Evolutionary conservation across 768 basidiomycete genomes (phyloP).

Genomic region (Pleurotus giganteus): DNA sequence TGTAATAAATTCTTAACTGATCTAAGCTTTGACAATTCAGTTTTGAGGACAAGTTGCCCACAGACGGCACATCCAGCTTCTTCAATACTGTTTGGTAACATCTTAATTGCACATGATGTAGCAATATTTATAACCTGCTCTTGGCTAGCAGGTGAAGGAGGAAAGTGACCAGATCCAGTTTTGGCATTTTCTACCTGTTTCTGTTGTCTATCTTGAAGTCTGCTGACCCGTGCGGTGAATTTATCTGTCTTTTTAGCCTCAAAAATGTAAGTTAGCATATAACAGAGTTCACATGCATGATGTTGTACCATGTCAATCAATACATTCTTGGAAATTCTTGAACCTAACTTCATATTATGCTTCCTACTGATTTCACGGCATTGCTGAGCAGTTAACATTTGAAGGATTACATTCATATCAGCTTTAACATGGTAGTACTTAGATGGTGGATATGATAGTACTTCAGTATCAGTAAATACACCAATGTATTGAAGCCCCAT

Average conservation of each 20-base stretch:
- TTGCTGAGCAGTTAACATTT: not conserved
- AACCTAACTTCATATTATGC: not conserved
- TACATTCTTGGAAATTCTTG: not conserved
- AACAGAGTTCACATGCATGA: not conserved
- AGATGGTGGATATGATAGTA: not conserved
- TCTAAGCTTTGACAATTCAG: conserved; percentile 9
- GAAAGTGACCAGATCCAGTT: not conserved
- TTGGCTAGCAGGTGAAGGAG: not conserved
- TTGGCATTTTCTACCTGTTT: not conserved
- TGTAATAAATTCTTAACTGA: conserved; percentile 1
- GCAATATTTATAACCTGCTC: not conserved
- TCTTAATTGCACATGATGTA: not conserved
- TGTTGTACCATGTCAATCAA: not conserved
- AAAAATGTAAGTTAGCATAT: not conserved
- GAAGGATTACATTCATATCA: not conserved
- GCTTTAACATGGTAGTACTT: not conserved
- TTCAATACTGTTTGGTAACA: not conserved
- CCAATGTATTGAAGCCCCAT: not conserved
- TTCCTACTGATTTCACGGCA: not conserved
- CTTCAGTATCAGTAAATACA: not conserved
- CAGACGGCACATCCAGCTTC: conserved; percentile 18
- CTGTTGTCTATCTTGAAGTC: not conserved
- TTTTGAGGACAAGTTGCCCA: conserved; percentile 7
- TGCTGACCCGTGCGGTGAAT: too few species aligned
- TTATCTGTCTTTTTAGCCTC: not conserved